Percentiles rank a stretch among this genome's conserved stretches.
phyloP scores from a whole-genome alignment of 768 basidiomycete species.

The Kwoniella dendrophila region DNA sequence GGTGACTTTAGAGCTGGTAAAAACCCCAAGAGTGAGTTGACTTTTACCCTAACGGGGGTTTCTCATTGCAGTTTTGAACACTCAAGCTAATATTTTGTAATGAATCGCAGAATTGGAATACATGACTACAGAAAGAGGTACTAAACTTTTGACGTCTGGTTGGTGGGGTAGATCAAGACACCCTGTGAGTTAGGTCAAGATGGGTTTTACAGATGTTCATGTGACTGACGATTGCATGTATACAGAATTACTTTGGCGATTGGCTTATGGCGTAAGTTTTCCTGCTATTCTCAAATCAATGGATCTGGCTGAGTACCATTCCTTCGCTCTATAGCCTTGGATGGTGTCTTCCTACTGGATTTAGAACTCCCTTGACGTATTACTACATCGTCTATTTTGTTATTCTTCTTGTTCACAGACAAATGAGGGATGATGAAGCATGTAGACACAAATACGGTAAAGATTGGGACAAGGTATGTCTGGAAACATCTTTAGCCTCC shows the following conservation, averaged over 20 bases:
- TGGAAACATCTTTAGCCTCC: too few species aligned
- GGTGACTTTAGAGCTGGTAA: conserved; percentile 89
- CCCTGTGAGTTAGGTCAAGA: conserved; percentile 59
- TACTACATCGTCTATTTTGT: conserved; percentile 90
- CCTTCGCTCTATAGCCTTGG: conserved; percentile 57
- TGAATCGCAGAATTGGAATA: conserved; percentile 73
- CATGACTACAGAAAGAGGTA: conserved; percentile 79
- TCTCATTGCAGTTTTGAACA: too few species aligned
- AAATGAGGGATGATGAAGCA: conserved; percentile 85
- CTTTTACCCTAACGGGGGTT: too few species aligned
- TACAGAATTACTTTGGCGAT: conserved; percentile 56
- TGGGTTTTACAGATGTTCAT: background rate
- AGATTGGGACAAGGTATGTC: conserved; percentile 74
- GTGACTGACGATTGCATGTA: background rate
- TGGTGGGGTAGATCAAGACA: conserved; percentile 97
- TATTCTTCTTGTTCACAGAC: conserved; percentile 85
- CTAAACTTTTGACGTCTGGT: conserved; percentile 87
- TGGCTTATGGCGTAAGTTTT: conserved; percentile 57
- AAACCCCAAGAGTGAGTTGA: conserved; percentile 81
- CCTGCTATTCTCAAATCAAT: too few species aligned
- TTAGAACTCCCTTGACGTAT: conserved; percentile 89
- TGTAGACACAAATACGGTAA: conserved; percentile 93
- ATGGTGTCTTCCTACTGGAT: conserved; percentile 93
- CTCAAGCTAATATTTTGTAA: too few species aligned
- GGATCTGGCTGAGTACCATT: conserved; percentile 1